A percentile compares a stretch with the other conserved stretches of the same genome.
These are phyloP conservation scores for Amylostereum areolatum DNA, from an alignment of 1,284 basidiomycete genomes.

Conservation along the genomic window DNA sequence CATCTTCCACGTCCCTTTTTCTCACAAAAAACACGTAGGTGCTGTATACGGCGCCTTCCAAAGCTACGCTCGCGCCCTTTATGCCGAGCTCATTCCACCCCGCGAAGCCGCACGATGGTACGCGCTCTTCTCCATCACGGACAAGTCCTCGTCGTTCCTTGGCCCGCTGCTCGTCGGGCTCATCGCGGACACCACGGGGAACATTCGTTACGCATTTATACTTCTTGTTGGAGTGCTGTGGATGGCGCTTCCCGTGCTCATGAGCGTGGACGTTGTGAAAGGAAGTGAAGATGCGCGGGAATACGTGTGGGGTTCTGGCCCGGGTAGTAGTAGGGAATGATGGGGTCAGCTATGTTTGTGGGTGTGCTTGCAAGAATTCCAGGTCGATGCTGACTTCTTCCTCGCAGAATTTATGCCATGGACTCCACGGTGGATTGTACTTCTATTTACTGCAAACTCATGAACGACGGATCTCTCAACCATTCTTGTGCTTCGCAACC, in stretches of 20 bases:
- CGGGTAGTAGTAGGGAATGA: too few species aligned
- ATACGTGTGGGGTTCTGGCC: too few species aligned
- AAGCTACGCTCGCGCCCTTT: constrained; percentile 74
- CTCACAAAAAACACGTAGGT: too few species aligned
- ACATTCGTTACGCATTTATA: constrained; percentile 86
- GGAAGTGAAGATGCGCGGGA: constrained; percentile 63
- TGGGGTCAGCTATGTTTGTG: too few species aligned
- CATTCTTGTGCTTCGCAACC: too few species aligned
- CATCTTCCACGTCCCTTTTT: too few species aligned
- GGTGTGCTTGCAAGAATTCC: too few species aligned
- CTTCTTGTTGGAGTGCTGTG: constrained; percentile 81
- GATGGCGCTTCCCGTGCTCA: constrained; percentile 71
- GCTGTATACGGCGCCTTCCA: constrained; percentile 76
- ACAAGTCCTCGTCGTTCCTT: constrained; percentile 88
- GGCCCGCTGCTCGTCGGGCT: constrained; percentile 82
- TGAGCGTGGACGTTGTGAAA: constrained; percentile 58
- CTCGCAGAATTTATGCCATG: too few species aligned
- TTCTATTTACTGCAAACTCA: too few species aligned
- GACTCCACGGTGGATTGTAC: too few species aligned
- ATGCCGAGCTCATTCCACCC: constrained; percentile 70
- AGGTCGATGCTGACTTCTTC: too few species aligned
- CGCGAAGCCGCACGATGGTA: constrained; percentile 80
- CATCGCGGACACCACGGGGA: constrained; percentile 81
- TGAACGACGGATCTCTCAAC: too few species aligned
- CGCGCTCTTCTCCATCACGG: constrained; percentile 83